Evolutionary conservation across 139 green algal species (phyloP), one percentile per base, ranked within the genome.

Genomic region (Tetradesmus obliquus): DNA sequence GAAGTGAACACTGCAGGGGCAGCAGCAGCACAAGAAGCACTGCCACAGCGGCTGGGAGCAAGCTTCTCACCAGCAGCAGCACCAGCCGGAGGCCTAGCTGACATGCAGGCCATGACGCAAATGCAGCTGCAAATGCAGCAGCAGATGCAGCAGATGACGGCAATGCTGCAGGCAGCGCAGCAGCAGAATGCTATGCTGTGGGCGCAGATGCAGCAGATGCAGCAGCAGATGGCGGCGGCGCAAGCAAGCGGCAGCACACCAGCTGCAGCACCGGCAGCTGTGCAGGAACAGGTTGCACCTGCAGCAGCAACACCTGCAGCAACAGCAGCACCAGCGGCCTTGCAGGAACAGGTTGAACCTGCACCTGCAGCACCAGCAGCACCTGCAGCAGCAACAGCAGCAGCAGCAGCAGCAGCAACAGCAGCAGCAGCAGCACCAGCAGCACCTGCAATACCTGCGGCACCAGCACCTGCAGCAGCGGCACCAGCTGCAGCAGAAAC

Each of bases 121-220:
- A 72, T 74, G 88, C 88, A 91, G 20, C 20, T 81, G 55, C 88
- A 87, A 22, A 80, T 86, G 88, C 87, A 91, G 72, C 15, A 55
- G 71, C 72, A 84, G 62, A 88, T 92, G 62, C 79, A 91, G 57
- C 79, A 91, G 79, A 81, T 91, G 87, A 55, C 72, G 15, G 87
- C 72, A 3, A 84, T 91, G 79, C 84, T 32, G 57, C 84, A 79
- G 57, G 87, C 72, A 32, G 66, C 84, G 57, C 84, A 79, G 57
- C 84, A 79, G 57, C 84, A 89, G 84, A 80, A 89, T 55, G 58
- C 22, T 9, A 74, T 72, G 82, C 53, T 88, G 15, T 51, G 24
- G 55, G 57, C 80, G 22, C 55, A 80, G 2, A 55, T 80, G 58
- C 84, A 89, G 84, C 84, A 79, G 57, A 57, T 89, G 84, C 84